Evolutionary conservation across 1,284 basidiomycete genomes (phyloP).

Genomic region (Uromyces viciae-fabae): DNA sequence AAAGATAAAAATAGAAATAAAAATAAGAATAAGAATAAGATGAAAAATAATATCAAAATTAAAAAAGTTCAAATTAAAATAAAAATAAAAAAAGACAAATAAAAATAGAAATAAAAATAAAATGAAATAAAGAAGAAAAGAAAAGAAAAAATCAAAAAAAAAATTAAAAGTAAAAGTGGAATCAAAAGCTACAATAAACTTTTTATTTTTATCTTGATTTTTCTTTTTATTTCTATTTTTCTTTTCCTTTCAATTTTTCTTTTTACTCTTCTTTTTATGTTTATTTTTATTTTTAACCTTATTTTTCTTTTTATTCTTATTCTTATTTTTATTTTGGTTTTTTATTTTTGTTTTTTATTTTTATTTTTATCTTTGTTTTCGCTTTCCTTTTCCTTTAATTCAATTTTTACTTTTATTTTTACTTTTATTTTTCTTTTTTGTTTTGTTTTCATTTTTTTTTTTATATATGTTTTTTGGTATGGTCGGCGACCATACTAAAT

Average conservation of each 20-base stretch:
- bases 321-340: neutral
- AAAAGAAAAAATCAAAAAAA: neutral
- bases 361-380: too few species aligned
- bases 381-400: too few species aligned
- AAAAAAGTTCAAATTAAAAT: constrained; percentile 7
- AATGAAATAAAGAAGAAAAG: constrained; percentile 3
- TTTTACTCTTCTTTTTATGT: neutral
- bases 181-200: neutral
- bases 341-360: too few species aligned
- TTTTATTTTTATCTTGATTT: neutral
- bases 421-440: too few species aligned
- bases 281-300: neutral
- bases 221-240: neutral
- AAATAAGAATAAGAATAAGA: neutral
- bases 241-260: neutral
- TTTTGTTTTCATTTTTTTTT: too few species aligned
- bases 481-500: neutral
- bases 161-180: neutral
- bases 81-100: constrained; percentile 22
- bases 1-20: neutral
- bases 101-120: constrained; percentile 13
- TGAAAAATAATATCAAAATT: constrained; percentile 29
- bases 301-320: neutral
- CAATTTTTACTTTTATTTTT: too few species aligned
- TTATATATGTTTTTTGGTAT: too few species aligned